A percentile compares a stretch with the other conserved stretches of the same genome.
phyloP scores from a whole-genome alignment of 208 protist species.

The Trypanosomatidae sp. region DNA sequence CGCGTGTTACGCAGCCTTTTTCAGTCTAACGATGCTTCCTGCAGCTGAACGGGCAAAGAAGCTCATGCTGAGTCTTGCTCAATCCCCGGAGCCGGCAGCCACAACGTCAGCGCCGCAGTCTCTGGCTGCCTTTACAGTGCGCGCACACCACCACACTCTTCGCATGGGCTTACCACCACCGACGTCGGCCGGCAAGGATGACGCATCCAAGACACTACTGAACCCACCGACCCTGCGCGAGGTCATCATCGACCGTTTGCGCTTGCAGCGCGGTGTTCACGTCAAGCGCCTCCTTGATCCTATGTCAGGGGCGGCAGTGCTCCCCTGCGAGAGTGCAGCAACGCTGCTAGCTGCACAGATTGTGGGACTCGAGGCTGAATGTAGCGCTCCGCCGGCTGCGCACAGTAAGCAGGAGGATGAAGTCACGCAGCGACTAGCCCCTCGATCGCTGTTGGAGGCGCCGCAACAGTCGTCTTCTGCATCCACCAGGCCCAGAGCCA shows the following conservation, averaged over 20 bases:
- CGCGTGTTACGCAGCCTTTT: constrained; percentile 25
- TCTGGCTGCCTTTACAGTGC: constrained; percentile 11
- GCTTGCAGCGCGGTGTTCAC: constrained; percentile 14
- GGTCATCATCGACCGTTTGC: constrained; percentile 13
- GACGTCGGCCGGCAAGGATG: not conserved
- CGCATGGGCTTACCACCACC: constrained; percentile 14
- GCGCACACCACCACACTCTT: constrained; percentile 6
- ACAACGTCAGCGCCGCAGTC: not conserved
- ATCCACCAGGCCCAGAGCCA: not conserved
- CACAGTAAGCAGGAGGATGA: not conserved
- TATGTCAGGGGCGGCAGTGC: constrained; percentile 46
- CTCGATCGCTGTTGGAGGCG: not conserved
- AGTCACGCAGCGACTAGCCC: constrained; percentile 14
- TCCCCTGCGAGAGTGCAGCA: constrained; percentile 48
- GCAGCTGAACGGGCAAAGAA: not conserved
- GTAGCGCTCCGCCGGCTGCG: not conserved
- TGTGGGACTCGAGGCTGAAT: constrained; percentile 17
- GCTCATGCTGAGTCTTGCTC: not conserved
- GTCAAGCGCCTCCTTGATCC: constrained; percentile 38
- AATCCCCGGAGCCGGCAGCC: not conserved
- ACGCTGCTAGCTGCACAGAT: constrained; percentile 16
- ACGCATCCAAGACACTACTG: not conserved
- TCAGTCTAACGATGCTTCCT: constrained; percentile 11
- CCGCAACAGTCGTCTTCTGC: not conserved
- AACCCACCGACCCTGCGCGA: not conserved